Base-by-base conservation (phyloP, 306 rosid species). In the Albizia julibrissin region DNA sequence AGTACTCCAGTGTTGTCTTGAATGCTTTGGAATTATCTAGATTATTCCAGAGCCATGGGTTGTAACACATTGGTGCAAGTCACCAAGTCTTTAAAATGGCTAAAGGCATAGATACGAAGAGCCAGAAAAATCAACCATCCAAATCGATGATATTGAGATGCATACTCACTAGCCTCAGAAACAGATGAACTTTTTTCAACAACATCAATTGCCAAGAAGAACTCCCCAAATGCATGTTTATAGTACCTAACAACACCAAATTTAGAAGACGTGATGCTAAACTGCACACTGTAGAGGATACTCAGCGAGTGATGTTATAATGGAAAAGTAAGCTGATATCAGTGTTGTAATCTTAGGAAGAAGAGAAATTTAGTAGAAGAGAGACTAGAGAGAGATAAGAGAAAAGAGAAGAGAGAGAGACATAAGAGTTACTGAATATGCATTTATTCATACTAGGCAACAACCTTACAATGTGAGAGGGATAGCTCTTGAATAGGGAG, bases 81-180 rank as follows among this genome's bases (percentile, higher is more conserved):
- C 87, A 96, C 98, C 72, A 93, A 84, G 89, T 92, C 97, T 86
- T 82, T 92, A 82, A 89, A 92, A 69, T 94, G 97, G 88, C 98
- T 91, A 85, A 96, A 92, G 39, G 94, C 93, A 79, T 93, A 97
- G 12, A 90, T 91, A 42, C 99, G 97, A 61, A 96, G 97, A 42
- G 99, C 97, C 97, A 96, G 82, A 87, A 96, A 96, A 76, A 96
- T 90, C 84, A 96, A 86, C 99, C 99, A 96, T 84, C 99, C 99
- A 88, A 96, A 96, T 54, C 94, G 93, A 87, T 93, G 97, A 87
- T 91, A 93, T 66, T 93, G 92, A 0, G 97, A 92, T 80, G 88
- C 90, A 75, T 85, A 85, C 76, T 79, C 88, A 71, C 87, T 33
- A 22, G 56, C 14, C 18, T 5, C 6, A 1, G 75, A 22, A 75